Conservation (phyloP, 805 yeast species). For the Yueomyces sp. region DNA sequence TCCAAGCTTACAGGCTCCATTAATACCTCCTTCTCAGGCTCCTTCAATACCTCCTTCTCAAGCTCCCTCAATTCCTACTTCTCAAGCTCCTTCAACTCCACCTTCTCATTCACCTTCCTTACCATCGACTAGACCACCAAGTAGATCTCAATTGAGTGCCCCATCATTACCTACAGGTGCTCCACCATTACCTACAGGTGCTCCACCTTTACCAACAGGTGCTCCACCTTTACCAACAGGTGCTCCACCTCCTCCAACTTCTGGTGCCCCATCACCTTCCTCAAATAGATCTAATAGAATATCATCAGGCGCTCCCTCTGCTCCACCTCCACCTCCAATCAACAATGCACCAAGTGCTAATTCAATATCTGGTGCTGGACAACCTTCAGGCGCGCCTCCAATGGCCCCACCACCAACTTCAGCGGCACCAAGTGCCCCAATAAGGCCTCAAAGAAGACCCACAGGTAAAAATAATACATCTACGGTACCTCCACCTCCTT, state of each 20-base stretch:
- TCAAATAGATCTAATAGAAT: constrained; percentile 3
- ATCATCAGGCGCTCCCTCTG: constrained; percentile 3
- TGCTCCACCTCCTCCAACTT: background rate
- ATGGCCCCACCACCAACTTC: constrained; percentile 3
- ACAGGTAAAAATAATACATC: constrained; percentile 1
- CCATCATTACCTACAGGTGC: constrained; percentile 18
- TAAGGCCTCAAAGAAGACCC: constrained; percentile 10
- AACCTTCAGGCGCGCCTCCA: constrained; percentile 2
- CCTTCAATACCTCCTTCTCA: constrained; percentile 1
- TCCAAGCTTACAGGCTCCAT: background rate
- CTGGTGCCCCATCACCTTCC: constrained; percentile 18
- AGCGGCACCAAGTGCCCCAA: constrained; percentile 4
- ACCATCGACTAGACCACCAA: background rate
- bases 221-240: background rate
- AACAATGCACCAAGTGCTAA: no score
- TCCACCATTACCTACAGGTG: constrained; percentile 6
- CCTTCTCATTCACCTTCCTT: background rate
- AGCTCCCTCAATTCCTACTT: background rate
- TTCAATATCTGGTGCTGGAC: constrained; percentile 1
- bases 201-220: constrained; percentile 9
- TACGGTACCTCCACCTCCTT: constrained; percentile 11
- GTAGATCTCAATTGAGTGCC: constrained; percentile 9
- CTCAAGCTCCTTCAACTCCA: constrained; percentile 2
- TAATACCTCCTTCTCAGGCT: background rate
- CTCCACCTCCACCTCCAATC: constrained; percentile 2